Conservation (phyloP, 441 rosid species). For the Bocquillonia castaneifolia region DNA sequence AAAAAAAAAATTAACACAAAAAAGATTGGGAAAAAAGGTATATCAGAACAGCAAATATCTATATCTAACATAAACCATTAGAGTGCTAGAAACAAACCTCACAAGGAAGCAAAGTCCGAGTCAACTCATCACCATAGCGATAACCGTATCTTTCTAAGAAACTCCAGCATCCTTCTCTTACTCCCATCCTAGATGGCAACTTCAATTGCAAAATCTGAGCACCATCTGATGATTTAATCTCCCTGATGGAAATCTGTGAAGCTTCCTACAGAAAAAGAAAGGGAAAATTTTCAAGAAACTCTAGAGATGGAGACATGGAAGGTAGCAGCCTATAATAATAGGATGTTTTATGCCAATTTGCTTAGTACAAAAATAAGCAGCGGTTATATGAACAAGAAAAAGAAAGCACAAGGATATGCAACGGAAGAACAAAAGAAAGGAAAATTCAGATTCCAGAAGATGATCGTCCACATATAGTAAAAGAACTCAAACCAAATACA, state of each 20-base stretch:
- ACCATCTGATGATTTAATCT: conserved; percentile 52
- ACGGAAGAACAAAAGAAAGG: not conserved
- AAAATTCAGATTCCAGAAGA: conserved; percentile 2
- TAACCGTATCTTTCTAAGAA: conserved; percentile 91
- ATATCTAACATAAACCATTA: conserved; percentile 2
- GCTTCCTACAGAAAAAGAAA: conserved; percentile 48
- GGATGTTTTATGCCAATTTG: not conserved
- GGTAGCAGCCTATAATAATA: not conserved
- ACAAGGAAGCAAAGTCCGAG: conserved; percentile 70
- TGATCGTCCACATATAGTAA: not conserved
- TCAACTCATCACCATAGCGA: conserved; percentile 53
- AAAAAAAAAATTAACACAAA: not conserved
- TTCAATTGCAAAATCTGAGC: conserved; percentile 62
- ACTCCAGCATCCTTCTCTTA: conserved; percentile 51
- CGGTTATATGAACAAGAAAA: not conserved
- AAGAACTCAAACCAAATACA: not conserved
- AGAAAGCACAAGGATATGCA: not conserved
- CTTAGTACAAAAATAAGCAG: not conserved
- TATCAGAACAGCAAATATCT: not conserved
- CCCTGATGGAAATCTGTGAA: conserved; percentile 54
- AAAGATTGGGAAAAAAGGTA: not conserved
- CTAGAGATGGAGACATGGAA: not conserved
- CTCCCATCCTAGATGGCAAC: conserved; percentile 49
- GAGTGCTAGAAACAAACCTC: conserved; percentile 61
- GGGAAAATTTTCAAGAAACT: not conserved